phyloP scores from a whole-genome alignment of 306 rosid genomes.

The Alnus glutinosa region DNA sequence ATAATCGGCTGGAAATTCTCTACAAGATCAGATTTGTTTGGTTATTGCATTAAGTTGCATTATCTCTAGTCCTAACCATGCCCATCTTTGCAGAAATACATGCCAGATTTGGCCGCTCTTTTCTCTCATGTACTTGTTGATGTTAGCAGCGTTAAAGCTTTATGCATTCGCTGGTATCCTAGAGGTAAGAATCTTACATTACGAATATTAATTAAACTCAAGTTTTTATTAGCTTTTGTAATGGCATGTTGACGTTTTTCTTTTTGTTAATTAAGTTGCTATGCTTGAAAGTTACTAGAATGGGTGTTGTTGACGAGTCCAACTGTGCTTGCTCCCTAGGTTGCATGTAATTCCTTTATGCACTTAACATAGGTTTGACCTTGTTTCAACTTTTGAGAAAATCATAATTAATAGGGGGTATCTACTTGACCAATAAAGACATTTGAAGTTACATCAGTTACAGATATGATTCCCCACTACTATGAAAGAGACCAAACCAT shows the following conservation, averaged over 20 bases:
- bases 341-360: neutral
- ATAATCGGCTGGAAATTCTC: too few relatives aligned
- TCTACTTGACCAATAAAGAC: neutral
- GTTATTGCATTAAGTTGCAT: constrained; percentile 18
- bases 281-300: neutral
- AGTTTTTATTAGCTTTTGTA: neutral
- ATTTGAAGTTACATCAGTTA: neutral
- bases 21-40: neutral
- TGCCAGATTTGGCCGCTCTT: constrained; percentile 89
- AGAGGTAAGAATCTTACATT: constrained; percentile 52
- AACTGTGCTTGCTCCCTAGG: neutral
- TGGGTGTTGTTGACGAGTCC: neutral
- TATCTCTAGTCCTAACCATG: constrained; percentile 8
- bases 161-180: constrained; percentile 92
- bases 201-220: neutral
- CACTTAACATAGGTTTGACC: neutral
- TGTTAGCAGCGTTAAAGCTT: constrained; percentile 87
- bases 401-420: neutral
- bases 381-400: neutral
- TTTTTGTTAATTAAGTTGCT: neutral
- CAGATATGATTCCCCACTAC: neutral
- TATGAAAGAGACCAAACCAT: neutral
- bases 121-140: constrained; percentile 95
- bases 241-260: neutral
- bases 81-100: constrained; percentile 70